Conservation (phyloP, 108 stramenopile genomes). For the Pseudonitzschia delicatissima region DNA sequence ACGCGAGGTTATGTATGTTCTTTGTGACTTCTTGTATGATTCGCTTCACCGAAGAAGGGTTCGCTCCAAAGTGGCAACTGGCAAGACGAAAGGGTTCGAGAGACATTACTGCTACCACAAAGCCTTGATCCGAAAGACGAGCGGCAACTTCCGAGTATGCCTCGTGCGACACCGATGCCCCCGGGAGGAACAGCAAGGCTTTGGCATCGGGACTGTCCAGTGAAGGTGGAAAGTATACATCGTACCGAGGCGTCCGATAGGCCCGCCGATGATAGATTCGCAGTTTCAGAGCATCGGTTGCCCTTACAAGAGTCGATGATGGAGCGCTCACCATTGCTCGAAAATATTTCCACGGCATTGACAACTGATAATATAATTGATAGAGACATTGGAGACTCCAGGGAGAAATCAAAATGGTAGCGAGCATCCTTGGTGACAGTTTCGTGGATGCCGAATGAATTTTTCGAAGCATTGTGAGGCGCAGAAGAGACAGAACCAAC, state of each 20-base stretch:
- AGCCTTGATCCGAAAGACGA: slow-evolving; percentile 27
- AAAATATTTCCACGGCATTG: neutral
- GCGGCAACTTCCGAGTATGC: slow-evolving; percentile 30
- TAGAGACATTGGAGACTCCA: slow-evolving; percentile 8
- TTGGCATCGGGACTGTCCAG: neutral
- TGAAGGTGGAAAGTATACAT: slow-evolving; percentile 34
- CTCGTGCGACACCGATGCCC: slow-evolving; percentile 22
- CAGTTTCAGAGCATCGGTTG: neutral
- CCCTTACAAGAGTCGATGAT: slow-evolving; percentile 6
- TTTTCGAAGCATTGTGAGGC: neutral
- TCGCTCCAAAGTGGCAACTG: slow-evolving; percentile 12
- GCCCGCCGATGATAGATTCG: slow-evolving; percentile 14
- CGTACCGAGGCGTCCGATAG: slow-evolving; percentile 28
- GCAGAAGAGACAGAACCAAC: neutral
- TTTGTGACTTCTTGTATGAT: slow-evolving; percentile 12
- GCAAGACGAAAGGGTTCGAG: slow-evolving; percentile 34
- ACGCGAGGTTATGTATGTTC: neutral
- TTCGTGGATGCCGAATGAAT: neutral
- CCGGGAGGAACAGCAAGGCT: slow-evolving; percentile 22
- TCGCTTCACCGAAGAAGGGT: neutral
- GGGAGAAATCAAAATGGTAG: slow-evolving; percentile 8
- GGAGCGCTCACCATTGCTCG: neutral
- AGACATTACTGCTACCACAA: slow-evolving; percentile 31
- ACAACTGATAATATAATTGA: neutral
- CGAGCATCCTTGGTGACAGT: neutral